A percentile compares a stretch with the other conserved stretches of the same genome.
Conservation (phyloP, 1,284 basidiomycete species). For the Exsudoporus floridanus region DNA sequence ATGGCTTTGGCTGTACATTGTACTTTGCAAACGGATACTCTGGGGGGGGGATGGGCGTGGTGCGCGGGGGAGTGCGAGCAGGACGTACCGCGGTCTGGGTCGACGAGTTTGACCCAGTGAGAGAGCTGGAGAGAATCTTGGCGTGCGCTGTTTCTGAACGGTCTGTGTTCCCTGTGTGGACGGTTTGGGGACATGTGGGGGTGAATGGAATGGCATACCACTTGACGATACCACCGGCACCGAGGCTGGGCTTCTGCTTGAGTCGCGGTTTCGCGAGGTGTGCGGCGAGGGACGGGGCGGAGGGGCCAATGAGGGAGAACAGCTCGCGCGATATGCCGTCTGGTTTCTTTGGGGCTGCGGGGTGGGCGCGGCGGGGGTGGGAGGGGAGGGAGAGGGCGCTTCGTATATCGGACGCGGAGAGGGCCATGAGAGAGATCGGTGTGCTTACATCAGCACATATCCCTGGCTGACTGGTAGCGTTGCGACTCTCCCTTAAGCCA, state of each 20-base stretch:
- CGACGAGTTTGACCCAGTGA: slow-evolving; percentile 70
- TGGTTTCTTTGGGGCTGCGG: slow-evolving; percentile 55
- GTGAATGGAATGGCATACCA: slow-evolving; percentile 45
- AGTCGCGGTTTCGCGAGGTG: slow-evolving; percentile 80
- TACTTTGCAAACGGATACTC: slow-evolving; percentile 82
- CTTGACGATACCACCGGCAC: slow-evolving; percentile 60
- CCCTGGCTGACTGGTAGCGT: too few species aligned
- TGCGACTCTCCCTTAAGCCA: too few species aligned
- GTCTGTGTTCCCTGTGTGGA: slow-evolving; percentile 64
- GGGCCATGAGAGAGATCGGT: slow-evolving; percentile 45
- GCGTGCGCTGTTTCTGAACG: slow-evolving; percentile 68
- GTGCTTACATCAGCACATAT: slow-evolving; percentile 13
- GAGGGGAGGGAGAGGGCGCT: slow-evolving; percentile 66
- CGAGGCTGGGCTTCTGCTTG: slow-evolving; percentile 80
- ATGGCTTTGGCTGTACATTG: slow-evolving; percentile 67
- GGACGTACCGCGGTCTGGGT: slow-evolving; percentile 53
- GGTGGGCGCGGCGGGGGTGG: slow-evolving; percentile 11
- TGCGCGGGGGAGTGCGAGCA: background rate
- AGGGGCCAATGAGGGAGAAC: slow-evolving; percentile 91
- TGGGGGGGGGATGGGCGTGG: slow-evolving; percentile 27
- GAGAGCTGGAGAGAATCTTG: slow-evolving; percentile 57
- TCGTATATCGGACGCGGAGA: slow-evolving; percentile 78
- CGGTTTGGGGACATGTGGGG: background rate
- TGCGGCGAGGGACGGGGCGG: slow-evolving; percentile 78
- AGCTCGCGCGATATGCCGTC: slow-evolving; percentile 93